phyloP scores from a whole-genome alignment of 2,329 filamentous ascomycete species.

The Thielaviopsis musarum region DNA sequence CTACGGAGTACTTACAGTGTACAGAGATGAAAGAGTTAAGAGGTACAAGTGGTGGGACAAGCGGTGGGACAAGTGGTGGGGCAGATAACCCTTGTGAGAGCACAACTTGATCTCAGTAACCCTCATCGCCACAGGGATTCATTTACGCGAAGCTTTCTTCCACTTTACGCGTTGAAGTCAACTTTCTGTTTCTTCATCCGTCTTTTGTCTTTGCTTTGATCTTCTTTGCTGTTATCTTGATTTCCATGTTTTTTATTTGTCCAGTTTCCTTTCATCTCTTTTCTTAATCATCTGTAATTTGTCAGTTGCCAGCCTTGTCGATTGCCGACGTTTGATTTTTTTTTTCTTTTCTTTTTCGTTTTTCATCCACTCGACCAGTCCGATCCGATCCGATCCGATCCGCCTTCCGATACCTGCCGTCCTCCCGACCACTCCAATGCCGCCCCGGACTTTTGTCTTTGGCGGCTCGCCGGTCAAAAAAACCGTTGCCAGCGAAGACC shows the following conservation, averaged over 20 bases:
- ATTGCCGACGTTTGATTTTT: too few relatives aligned
- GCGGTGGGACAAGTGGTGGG: background rate
- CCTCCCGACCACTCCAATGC: background rate
- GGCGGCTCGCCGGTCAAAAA: conserved; percentile 14
- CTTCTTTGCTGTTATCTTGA: too few relatives aligned
- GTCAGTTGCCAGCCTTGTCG: too few relatives aligned
- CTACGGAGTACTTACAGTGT: too few relatives aligned
- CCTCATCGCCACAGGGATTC: conserved; percentile 4
- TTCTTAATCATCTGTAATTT: too few relatives aligned
- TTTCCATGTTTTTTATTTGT: too few relatives aligned
- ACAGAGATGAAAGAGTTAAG: background rate
- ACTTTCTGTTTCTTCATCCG: too few relatives aligned
- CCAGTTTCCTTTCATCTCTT: too few relatives aligned
- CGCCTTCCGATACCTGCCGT: too few relatives aligned
- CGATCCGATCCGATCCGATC: too few relatives aligned
- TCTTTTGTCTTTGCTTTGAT: too few relatives aligned
- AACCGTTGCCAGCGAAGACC: background rate
- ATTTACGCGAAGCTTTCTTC: background rate
- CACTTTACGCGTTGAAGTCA: background rate
- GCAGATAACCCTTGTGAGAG: background rate
- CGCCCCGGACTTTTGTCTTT: conserved; percentile 7
- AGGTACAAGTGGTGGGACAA: background rate
- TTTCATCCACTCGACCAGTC: background rate
- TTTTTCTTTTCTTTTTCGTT: too few relatives aligned
- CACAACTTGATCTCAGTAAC: background rate